phyloP scores from a whole-genome alignment of 139 green algal species.

The Closterium sp. region DNA sequence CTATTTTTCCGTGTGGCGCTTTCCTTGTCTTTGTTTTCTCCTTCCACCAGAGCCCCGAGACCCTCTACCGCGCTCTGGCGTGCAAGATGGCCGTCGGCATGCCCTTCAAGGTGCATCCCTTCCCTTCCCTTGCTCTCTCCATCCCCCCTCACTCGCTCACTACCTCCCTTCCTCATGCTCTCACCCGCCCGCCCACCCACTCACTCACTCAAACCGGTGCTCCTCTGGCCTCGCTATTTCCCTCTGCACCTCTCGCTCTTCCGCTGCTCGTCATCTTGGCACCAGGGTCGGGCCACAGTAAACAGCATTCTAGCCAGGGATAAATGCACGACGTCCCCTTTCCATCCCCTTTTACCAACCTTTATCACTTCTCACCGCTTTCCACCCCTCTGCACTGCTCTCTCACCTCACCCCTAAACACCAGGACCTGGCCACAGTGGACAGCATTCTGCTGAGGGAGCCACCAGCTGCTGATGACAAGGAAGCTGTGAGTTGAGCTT shows the following conservation, averaged over 20 bases:
- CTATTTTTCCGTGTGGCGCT: no score
- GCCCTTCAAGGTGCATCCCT: conserved; percentile 83
- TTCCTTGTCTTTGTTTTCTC: not conserved
- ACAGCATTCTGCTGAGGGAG: conserved; percentile 84
- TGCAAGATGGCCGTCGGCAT: conserved; percentile 96
- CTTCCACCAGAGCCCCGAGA: conserved; percentile 42
- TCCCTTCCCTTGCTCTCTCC: not conserved
- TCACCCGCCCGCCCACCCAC: not conserved
- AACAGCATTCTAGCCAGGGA: no score
- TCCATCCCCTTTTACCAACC: not conserved
- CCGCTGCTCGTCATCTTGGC: no score
- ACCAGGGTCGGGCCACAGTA: not conserved
- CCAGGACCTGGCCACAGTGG: conserved; percentile 85
- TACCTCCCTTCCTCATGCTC: not conserved
- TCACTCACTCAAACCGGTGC: not conserved
- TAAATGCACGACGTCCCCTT: no score
- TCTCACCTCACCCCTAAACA: not conserved
- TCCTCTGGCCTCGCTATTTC: not conserved
- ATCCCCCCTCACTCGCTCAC: not conserved
- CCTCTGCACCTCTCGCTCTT: not conserved
- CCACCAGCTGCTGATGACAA: conserved; percentile 38
- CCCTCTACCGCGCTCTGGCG: conserved; percentile 83
- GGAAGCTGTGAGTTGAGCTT: conserved; percentile 27
- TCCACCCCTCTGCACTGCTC: not conserved
- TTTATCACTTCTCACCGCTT: not conserved